phyloP scores from a whole-genome alignment of 768 basidiomycete species.

The Psilocybe sp. region DNA sequence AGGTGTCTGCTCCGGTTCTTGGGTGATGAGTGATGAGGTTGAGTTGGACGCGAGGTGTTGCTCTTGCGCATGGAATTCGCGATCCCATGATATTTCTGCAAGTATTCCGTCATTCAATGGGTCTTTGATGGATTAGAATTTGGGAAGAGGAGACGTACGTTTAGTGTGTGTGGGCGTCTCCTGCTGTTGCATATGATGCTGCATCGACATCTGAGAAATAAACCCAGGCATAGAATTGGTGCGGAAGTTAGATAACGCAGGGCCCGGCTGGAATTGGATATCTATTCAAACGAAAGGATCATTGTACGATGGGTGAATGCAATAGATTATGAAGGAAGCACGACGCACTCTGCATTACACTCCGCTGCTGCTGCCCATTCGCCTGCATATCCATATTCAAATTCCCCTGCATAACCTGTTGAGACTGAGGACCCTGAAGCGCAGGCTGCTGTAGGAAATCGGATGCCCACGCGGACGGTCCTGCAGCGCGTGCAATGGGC shows the following conservation, averaged over 20 bases:
- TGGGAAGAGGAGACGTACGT: conserved; percentile 33
- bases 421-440: conserved; percentile 15
- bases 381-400: conserved; percentile 13
- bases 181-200: conserved; percentile 23
- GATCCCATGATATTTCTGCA: conserved; percentile 57
- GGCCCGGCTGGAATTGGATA: conserved; percentile 36
- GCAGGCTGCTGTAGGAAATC: conserved; percentile 52
- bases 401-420: conserved; percentile 5
- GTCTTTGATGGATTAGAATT: background rate
- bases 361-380: conserved; percentile 9
- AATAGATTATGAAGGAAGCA: conserved; percentile 16
- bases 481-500: conserved; percentile 10
- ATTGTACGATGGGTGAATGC: background rate
- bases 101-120: background rate
- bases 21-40: conserved; percentile 11
- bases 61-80: conserved; percentile 61
- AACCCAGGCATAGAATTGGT: conserved; percentile 37
- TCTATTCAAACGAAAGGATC: conserved; percentile 22
- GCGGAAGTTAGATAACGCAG: conserved; percentile 29
- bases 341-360: conserved; percentile 4
- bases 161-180: conserved; percentile 31
- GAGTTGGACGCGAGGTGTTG: conserved; percentile 25
- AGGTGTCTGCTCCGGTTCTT: conserved; percentile 21
- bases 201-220: conserved; percentile 24
- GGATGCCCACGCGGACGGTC: conserved; percentile 58